Percentiles rank a stretch among this genome's conserved stretches.
Evolutionary conservation across 495 filamentous ascomycete species (phyloP).

Genomic region (Viridothelium virens): DNA sequence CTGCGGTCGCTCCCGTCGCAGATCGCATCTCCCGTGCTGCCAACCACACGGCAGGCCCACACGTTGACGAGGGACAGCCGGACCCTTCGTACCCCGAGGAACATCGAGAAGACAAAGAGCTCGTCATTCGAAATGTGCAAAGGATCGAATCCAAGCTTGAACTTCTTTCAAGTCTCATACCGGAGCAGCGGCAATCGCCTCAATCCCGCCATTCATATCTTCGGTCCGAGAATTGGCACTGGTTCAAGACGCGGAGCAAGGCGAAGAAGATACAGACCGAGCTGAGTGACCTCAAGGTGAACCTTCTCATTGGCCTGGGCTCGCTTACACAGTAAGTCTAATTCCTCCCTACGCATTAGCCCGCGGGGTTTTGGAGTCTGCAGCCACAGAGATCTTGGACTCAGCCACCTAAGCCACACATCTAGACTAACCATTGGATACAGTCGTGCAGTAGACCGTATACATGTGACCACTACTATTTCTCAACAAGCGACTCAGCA

Average conservation of each 20-base stretch:
- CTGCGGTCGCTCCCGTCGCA: slow-evolving; percentile 9
- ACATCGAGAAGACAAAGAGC: slow-evolving; percentile 1
- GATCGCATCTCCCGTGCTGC: neutral
- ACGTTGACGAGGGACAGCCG: neutral
- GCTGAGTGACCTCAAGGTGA: slow-evolving; percentile 8
- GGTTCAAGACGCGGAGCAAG: slow-evolving; percentile 6
- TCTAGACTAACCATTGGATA: slow-evolving; percentile 6
- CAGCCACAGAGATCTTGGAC: neutral
- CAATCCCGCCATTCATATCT: neutral
- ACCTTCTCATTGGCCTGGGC: slow-evolving; percentile 4
- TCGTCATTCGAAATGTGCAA: slow-evolving; percentile 9
- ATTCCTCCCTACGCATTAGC: neutral
- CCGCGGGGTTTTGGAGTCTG: neutral
- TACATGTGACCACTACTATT: neutral
- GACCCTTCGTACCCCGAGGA: neutral
- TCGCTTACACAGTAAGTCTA: neutral
- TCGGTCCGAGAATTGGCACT: neutral
- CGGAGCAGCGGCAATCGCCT: neutral
- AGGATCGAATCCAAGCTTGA: slow-evolving; percentile 6
- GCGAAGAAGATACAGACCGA: slow-evolving; percentile 4
- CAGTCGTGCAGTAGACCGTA: neutral
- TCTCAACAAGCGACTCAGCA: slow-evolving; percentile 2
- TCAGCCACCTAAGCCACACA: neutral
- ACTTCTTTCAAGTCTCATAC: neutral
- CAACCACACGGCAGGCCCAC: slow-evolving; percentile 1